These are phyloP conservation scores for Phytopythium delawarense DNA, from an alignment of 352 stramenopile genomes.

Conservation along the genomic window DNA sequence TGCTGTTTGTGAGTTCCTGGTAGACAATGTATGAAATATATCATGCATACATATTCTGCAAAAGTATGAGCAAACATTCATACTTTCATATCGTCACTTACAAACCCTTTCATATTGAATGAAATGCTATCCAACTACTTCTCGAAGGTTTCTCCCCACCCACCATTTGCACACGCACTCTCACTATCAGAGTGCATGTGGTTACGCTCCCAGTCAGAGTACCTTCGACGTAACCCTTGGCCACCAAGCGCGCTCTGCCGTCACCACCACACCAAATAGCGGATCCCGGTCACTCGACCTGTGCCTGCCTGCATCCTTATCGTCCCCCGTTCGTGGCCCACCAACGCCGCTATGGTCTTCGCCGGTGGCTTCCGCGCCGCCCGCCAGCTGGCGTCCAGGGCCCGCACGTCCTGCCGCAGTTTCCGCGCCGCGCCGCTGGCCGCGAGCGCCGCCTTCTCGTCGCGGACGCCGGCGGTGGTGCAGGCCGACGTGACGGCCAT, in stretches of 20 bases:
- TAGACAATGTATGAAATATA: too few relatives aligned
- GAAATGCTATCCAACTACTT: not conserved
- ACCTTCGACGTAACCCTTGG: not conserved
- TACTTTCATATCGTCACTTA: too few relatives aligned
- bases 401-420: conserved; percentile 8
- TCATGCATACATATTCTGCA: too few relatives aligned
- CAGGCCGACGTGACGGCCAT: conserved; percentile 57
- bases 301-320: not conserved
- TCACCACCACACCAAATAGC: not conserved
- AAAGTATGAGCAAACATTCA: too few relatives aligned
- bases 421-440: conserved; percentile 9
- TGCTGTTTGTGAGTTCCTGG: too few relatives aligned
- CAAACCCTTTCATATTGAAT: too few relatives aligned
- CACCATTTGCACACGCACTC: not conserved
- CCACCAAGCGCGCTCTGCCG: not conserved
- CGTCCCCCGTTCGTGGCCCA: too few relatives aligned
- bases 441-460: not conserved
- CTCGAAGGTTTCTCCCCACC: not conserved
- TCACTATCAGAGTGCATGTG: not conserved
- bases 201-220: not conserved
- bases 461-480: conserved; percentile 22
- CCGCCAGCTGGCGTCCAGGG: conserved; percentile 21
- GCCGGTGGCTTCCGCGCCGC: conserved; percentile 19
- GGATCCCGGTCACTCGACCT: not conserved
- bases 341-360: conserved; percentile 19